These are phyloP conservation scores for Podospora comata DNA, from an alignment of 495 filamentous ascomycete genomes.

Conservation along the genomic window DNA sequence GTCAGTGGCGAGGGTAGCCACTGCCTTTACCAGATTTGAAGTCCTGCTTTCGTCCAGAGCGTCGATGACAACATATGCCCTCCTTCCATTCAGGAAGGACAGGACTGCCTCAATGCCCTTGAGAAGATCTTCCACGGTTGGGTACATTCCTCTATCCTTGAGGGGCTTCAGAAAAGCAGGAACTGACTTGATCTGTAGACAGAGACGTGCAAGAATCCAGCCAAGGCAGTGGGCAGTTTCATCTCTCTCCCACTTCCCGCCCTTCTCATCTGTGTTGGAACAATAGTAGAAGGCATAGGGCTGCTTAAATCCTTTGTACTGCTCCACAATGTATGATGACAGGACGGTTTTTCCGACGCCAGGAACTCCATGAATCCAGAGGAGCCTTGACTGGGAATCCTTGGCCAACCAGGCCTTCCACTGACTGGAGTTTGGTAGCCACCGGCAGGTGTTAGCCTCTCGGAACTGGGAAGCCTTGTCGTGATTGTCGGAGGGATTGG, in stretches of 20 bases:
- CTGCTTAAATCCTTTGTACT: slow-evolving; percentile 9
- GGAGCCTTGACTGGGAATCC: slow-evolving; percentile 9
- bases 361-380: slow-evolving; percentile 42
- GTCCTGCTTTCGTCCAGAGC: slow-evolving; percentile 36
- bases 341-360: slow-evolving; percentile 43
- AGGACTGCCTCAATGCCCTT: slow-evolving; percentile 15
- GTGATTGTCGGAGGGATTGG: slow-evolving; percentile 22
- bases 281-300: slow-evolving; percentile 39
- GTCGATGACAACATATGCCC: slow-evolving; percentile 34
- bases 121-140: slow-evolving; percentile 15
- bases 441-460: slow-evolving; percentile 23
- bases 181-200: slow-evolving; percentile 28
- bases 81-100: neutral
- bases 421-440: slow-evolving; percentile 21
- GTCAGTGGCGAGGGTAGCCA: slow-evolving; percentile 29
- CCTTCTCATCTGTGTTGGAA: slow-evolving; percentile 27
- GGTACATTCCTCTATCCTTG: slow-evolving; percentile 3
- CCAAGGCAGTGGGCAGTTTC: slow-evolving; percentile 31
- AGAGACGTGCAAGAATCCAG: slow-evolving; percentile 32
- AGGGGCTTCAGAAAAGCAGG: slow-evolving; percentile 16
- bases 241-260: slow-evolving; percentile 20
- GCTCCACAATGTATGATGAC: slow-evolving; percentile 33
- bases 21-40: slow-evolving; percentile 19
- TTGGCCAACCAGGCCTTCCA: slow-evolving; percentile 26
- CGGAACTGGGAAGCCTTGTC: slow-evolving; percentile 9